Conservation (phyloP, 2,329 filamentous ascomycete genomes). For the Sporothrix protearum region DNA sequence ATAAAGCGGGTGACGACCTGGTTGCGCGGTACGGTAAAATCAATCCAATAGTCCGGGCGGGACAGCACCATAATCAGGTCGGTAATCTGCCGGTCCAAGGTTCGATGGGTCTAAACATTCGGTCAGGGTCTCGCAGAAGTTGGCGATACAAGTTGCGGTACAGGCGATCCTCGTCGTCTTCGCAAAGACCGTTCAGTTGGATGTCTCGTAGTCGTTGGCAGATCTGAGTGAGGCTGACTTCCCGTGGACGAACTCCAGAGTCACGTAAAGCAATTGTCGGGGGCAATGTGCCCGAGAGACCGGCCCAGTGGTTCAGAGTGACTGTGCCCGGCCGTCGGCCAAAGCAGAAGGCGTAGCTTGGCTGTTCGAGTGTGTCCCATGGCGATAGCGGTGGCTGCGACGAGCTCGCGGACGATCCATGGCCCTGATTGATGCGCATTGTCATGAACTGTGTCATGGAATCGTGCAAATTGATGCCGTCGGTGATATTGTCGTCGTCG, state of each 20-base stretch:
- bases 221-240: constrained; percentile 56
- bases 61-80: constrained; percentile 68
- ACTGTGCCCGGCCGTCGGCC: constrained; percentile 66
- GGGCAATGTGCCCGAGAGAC: constrained; percentile 54
- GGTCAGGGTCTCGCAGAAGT: constrained; percentile 65
- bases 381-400: constrained; percentile 46
- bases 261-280: constrained; percentile 57
- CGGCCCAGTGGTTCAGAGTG: constrained; percentile 67
- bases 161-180: constrained; percentile 55
- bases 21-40: constrained; percentile 66
- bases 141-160: constrained; percentile 64
- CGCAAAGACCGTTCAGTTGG: constrained; percentile 50
- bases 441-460: constrained; percentile 59
- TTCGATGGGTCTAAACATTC: constrained; percentile 55
- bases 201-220: constrained; percentile 58
- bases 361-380: constrained; percentile 72
- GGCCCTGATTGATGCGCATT: constrained; percentile 41
- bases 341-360: constrained; percentile 65
- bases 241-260: constrained; percentile 56
- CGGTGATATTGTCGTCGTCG: constrained; percentile 37
- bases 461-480: constrained; percentile 50
- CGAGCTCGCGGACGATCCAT: constrained; percentile 30
- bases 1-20: constrained; percentile 73
- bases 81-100: constrained; percentile 67
- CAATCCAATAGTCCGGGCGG: constrained; percentile 63